Base-by-base conservation (phyloP, 345 rosid genomes). In the Eucalyptus cladocalyx region DNA sequence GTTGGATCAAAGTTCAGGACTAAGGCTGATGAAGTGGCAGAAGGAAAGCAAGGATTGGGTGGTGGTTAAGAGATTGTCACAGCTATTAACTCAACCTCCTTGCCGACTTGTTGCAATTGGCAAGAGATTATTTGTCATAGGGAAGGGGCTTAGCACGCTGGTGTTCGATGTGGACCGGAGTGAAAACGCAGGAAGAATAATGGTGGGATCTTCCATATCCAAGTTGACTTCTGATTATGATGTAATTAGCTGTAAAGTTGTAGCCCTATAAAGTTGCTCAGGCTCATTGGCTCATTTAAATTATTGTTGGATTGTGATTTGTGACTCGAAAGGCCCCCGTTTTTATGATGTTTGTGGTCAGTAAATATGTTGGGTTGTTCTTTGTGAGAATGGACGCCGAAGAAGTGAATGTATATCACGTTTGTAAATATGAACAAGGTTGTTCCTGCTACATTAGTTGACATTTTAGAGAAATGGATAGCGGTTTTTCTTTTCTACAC, bases 1-100 rank as follows among this genome's bases (percentile, higher is more conserved):
- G 80, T 89, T 97, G 92, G 97, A 96, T 91, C 94, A 94, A 90
- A 94, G 95, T 91, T 94, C 92, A 34, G 99, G 99, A 87, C 93
- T 96, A 12, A 94, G 91, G 94, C 90, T 97, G 89, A 93, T 94
- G 91, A 93, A 91, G 94, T 97, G 98, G 98, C 89, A 58, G 89
- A 94, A 94, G 91, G 92, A 94, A 45, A 90, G 86, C 42, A 92
- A 95, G 67, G 95, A 91, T 83, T 97, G 98, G 99, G 88, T 93
- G 87, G 92, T 93, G 40, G 91, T 97, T 34, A 95, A 95, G 90
- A 95, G 96, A 95, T 89, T 97, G 88, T 94, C 97, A 42, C 88
- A 92, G 14, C 91, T 94, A 28, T 93, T 93, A 60, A 93, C 95
- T 88, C 93, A 93, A 91, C 98, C 96, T 65, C 96, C 97, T 13